A percentile compares a stretch with the other conserved stretches of the same genome.
phyloP scores from a whole-genome alignment of 257 asterid species.

The Galeopsis tetrahit region DNA sequence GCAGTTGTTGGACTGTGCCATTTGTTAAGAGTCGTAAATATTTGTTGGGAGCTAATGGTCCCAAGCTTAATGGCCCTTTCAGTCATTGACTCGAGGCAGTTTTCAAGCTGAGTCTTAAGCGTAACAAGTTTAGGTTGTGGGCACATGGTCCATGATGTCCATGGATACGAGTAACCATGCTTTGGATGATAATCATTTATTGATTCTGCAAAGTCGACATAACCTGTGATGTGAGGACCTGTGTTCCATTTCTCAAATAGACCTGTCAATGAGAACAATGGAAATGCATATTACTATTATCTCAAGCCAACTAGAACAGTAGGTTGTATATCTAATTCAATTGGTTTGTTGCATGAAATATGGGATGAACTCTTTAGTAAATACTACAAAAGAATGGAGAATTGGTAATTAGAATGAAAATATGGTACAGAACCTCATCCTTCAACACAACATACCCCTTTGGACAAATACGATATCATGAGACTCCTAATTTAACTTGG shows the following conservation, averaged over 20 bases:
- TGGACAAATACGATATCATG: neutral
- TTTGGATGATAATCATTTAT: slow-evolving; percentile 81
- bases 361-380: neutral
- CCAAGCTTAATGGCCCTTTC: slow-evolving; percentile 75
- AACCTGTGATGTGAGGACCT: slow-evolving; percentile 90
- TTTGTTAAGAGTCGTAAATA: slow-evolving; percentile 73
- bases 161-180: slow-evolving; percentile 85
- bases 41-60: slow-evolving; percentile 81
- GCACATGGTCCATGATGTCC: slow-evolving; percentile 83
- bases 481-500: neutral
- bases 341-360: neutral
- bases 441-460: neutral
- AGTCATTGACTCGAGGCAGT: slow-evolving; percentile 78
- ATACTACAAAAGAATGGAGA: neutral
- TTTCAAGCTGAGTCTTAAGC: slow-evolving; percentile 67
- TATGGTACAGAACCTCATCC: neutral
- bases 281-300: slow-evolving; percentile 10
- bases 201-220: slow-evolving; percentile 87
- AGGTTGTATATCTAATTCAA: slow-evolving; percentile 1
- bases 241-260: slow-evolving; percentile 82
- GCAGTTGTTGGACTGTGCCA: slow-evolving; percentile 87
- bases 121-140: slow-evolving; percentile 58
- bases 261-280: slow-evolving; percentile 50
- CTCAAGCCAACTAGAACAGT: slow-evolving; percentile 7
- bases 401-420: neutral